These are phyloP conservation scores for Desmodesmus armatus DNA, from an alignment of 139 green algal species.

Conservation along the genomic window DNA sequence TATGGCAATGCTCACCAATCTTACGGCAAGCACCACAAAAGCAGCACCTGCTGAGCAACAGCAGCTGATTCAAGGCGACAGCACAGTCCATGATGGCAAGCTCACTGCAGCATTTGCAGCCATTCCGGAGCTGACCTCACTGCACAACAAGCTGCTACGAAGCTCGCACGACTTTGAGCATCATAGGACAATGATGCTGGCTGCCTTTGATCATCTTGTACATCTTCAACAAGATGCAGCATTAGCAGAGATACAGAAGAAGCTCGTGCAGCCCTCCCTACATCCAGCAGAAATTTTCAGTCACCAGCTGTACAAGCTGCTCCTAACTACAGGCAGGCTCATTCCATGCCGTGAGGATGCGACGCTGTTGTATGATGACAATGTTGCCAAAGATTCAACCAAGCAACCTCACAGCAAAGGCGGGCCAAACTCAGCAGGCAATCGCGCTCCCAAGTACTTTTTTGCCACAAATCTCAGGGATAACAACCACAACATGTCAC, in stretches of 20 bases:
- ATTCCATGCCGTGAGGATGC: not conserved
- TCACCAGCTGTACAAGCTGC: constrained; percentile 4
- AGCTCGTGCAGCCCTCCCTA: not conserved
- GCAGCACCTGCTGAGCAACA: not conserved
- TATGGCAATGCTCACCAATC: no score
- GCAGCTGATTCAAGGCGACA: no score
- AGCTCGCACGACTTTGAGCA: constrained; percentile 21
- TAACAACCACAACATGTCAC: constrained; percentile 50
- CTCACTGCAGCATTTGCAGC: not conserved
- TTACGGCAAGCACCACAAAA: not conserved
- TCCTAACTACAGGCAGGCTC: not conserved
- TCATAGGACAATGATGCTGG: not conserved
- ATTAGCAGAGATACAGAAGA: not conserved
- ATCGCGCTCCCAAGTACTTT: constrained; percentile 2
- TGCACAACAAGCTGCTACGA: not conserved
- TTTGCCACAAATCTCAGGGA: constrained; percentile 65
- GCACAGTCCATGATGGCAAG: not conserved
- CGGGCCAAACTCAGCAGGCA: not conserved
- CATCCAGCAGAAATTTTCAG: no score
- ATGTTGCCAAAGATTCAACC: no score
- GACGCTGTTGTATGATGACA: not conserved
- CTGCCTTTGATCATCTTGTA: not conserved
- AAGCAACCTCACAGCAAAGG: not conserved
- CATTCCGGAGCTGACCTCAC: not conserved
- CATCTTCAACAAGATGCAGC: not conserved